Conservation (phyloP, 2,329 filamentous ascomycete species). For the Fusarium humuli region DNA sequence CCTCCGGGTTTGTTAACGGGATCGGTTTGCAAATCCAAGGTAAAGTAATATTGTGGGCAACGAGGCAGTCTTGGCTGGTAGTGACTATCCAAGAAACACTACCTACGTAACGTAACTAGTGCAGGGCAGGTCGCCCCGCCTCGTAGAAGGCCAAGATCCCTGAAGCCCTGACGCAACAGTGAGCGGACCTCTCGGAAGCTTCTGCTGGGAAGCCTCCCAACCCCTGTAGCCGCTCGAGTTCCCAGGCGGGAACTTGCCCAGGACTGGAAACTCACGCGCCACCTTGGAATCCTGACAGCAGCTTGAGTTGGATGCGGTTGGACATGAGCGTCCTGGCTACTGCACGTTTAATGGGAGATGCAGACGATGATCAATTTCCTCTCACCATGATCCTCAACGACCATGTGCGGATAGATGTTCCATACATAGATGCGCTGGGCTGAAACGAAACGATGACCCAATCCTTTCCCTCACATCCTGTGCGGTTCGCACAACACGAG, state of each 20-base stretch:
- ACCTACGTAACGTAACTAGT: constrained; percentile 40
- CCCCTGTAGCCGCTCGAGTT: constrained; percentile 29
- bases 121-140: constrained; percentile 30
- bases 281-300: constrained; percentile 22
- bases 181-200: constrained; percentile 34
- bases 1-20: constrained; percentile 3
- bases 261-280: constrained; percentile 23
- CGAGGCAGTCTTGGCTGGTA: constrained; percentile 32
- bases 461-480: constrained; percentile 15
- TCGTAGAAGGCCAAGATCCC: constrained; percentile 20
- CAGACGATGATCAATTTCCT: constrained; percentile 10
- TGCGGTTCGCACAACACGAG: constrained; percentile 38
- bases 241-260: constrained; percentile 18
- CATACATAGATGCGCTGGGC: constrained; percentile 7
- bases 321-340: constrained; percentile 32
- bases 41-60: constrained; percentile 19
- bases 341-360: constrained; percentile 29
- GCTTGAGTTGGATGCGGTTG: constrained; percentile 16
- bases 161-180: constrained; percentile 37
- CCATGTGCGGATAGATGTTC: not conserved
- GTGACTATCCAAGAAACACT: constrained; percentile 35
- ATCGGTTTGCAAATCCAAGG: constrained; percentile 8
- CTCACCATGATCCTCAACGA: not conserved
- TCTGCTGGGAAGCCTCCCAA: constrained; percentile 15
- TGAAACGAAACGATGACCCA: constrained; percentile 27